Percentiles rank a stretch among this genome's conserved stretches.
Evolutionary conservation across 2,329 filamentous ascomycete genomes (phyloP).

Genomic region (Aspergillus cejpii): DNA sequence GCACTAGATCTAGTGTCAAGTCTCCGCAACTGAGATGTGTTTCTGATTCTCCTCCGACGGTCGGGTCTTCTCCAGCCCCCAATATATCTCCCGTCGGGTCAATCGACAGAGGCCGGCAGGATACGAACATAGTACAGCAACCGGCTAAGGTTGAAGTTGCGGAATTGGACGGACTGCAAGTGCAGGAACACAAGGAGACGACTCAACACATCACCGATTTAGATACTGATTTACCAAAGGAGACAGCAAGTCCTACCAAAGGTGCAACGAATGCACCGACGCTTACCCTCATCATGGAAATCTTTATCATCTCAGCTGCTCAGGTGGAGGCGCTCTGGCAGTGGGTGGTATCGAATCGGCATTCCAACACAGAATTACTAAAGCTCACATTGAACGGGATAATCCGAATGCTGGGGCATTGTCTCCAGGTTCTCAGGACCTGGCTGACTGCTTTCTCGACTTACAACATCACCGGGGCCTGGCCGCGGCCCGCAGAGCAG

Average conservation of each 20-base stretch:
- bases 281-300: constrained; percentile 28
- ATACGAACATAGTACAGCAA: constrained; percentile 3
- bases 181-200: constrained; percentile 18
- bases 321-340: constrained; percentile 22
- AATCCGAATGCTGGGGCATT: constrained; percentile 29
- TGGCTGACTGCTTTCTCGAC: constrained; percentile 22
- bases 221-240: constrained; percentile 13
- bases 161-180: constrained; percentile 33
- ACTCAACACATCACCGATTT: constrained; percentile 16
- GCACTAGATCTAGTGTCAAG: constrained; percentile 2
- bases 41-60: constrained; percentile 4
- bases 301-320: constrained; percentile 23
- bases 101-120: constrained; percentile 1
- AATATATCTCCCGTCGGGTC: constrained; percentile 4
- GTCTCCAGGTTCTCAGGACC: constrained; percentile 23
- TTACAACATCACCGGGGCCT: constrained; percentile 29
- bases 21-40: constrained; percentile 5
- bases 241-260: constrained; percentile 3
- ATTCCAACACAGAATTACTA: constrained; percentile 14
- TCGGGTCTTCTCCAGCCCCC: neutral
- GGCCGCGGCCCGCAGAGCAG: constrained; percentile 26
- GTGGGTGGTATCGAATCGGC: constrained; percentile 20
- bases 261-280: constrained; percentile 17
- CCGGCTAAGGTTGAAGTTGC: constrained; percentile 25
- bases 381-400: constrained; percentile 21